phyloP scores from a whole-genome alignment of 2,329 filamentous ascomycete species.

The Penicillium olsonii region DNA sequence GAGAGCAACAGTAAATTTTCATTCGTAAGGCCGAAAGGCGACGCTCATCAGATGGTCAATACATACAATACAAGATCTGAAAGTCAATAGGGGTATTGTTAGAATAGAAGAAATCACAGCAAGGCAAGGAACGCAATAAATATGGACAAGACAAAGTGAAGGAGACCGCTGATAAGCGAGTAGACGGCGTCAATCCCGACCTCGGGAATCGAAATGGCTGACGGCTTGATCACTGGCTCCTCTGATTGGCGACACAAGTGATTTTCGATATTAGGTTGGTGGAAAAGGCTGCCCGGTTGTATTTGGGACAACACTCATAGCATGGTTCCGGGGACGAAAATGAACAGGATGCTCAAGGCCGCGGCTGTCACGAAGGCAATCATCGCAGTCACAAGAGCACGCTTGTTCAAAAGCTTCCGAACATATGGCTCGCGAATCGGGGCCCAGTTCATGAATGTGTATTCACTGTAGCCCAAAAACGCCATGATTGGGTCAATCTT shows the following conservation, averaged over 20 bases:
- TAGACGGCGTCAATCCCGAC: too few species aligned
- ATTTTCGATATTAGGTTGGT: conserved; percentile 1
- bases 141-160: conserved; percentile 26
- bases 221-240: background rate
- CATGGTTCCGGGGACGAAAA: conserved; percentile 81
- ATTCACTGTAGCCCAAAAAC: conserved; percentile 87
- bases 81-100: conserved; percentile 36
- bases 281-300: background rate
- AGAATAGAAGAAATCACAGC: conserved; percentile 22
- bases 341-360: conserved; percentile 84
- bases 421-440: conserved; percentile 89
- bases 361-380: conserved; percentile 76
- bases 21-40: conserved; percentile 26
- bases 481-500: conserved; percentile 90
- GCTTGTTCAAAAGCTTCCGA: conserved; percentile 78
- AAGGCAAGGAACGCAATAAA: conserved; percentile 18
- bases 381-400: conserved; percentile 76
- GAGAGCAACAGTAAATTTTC: conserved; percentile 11
- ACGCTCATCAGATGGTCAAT: conserved; percentile 30
- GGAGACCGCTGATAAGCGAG: conserved; percentile 11
- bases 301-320: conserved; percentile 30
- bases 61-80: conserved; percentile 28
- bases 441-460: conserved; percentile 91
- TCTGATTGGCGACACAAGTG: background rate
- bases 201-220: conserved; percentile 2